phyloP scores from a whole-genome alignment of 1,284 basidiomycete species.

The Pulveroboletus sp. region DNA sequence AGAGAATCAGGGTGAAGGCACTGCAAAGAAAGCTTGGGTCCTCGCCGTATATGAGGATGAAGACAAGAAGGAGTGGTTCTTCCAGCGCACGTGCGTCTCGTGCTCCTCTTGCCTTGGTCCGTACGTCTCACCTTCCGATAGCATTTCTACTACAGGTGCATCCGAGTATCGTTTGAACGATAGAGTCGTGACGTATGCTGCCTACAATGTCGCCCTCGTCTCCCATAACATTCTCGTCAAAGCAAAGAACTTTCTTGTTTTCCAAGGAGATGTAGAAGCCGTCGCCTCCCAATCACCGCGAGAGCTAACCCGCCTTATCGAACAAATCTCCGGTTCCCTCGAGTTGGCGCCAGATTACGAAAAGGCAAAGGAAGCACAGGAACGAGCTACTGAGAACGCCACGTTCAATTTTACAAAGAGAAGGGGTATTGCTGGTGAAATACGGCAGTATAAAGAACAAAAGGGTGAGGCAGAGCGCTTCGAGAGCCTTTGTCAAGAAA shows the following conservation, averaged over 20 bases:
- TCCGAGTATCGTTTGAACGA: slow-evolving; percentile 89
- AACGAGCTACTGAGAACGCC: slow-evolving; percentile 89
- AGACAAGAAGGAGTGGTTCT: slow-evolving; percentile 81
- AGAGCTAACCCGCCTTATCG: slow-evolving; percentile 88
- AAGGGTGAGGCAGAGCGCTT: slow-evolving; percentile 92
- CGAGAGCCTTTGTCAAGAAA: slow-evolving; percentile 73
- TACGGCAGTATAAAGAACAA: slow-evolving; percentile 97
- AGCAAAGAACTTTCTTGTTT: slow-evolving; percentile 99
- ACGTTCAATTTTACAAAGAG: slow-evolving; percentile 94
- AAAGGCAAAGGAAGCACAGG: slow-evolving; percentile 82
- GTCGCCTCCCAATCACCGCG: slow-evolving; percentile 94
- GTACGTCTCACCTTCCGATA: slow-evolving; percentile 36
- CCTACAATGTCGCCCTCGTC: slow-evolving; percentile 84
- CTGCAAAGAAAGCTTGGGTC: slow-evolving; percentile 93
- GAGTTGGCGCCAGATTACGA: slow-evolving; percentile 92
- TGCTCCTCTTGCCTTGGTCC: not conserved
- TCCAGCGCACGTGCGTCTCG: slow-evolving; percentile 81
- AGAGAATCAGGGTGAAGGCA: slow-evolving; percentile 71
- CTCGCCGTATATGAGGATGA: slow-evolving; percentile 86
- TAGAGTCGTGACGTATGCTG: slow-evolving; percentile 76
- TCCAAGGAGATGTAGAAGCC: slow-evolving; percentile 98
- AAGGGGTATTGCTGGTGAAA: slow-evolving; percentile 90
- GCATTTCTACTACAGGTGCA: slow-evolving; percentile 82
- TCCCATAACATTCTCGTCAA: slow-evolving; percentile 96
- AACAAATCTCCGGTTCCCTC: slow-evolving; percentile 93